Evolutionary conservation across 352 stramenopile species (phyloP), one percentile per base, ranked within the genome.

Genomic region (Phytopythium sindhum): DNA sequence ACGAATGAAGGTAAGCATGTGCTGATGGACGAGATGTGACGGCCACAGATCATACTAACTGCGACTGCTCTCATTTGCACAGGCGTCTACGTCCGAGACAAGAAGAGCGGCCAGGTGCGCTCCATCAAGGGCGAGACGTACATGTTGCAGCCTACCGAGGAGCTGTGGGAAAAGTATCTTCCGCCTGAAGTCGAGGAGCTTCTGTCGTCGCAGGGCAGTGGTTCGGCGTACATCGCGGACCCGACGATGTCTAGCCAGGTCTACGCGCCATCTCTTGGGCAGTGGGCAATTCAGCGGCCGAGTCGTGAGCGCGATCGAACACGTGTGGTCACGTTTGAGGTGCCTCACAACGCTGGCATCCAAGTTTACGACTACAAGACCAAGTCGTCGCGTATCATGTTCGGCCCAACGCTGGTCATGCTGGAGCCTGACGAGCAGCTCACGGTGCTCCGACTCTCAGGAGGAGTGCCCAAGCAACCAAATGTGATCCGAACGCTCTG

Each of bases 321-420:
- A 29, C 74, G 81, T 6, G 74, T 93, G 19, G 85, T 93, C 10
- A 90, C 77, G 6, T 93, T 93, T 44, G 81, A 92, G 67, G 85
- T 93, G 24, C 83, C 85, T 3, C 85, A 93, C 73, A 93, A 93
- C 24, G 81, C 82, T 17, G 85, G 82, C 24, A 86, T 93, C 4
- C 85, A 93, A 66, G 80, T 93, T 11, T 93, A 93, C 64, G 83
- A 93, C 72, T 93, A 91, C 73, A 90, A 90, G 66, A 90, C 82
- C 45, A 91, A 82, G 26, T 88, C 77, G 35, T 91, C 82, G 2
- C 82, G 85, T 33, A 93, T 93, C 42, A 71, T 91, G 60, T 93
- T 93, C 67, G 85, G 85, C 0, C 85, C 85, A 24, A 91, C 82
- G 7, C 67, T 93, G 0, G 83, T 91, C 21, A 93, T 93, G 85